A percentile compares a stretch with the other conserved stretches of the same genome.
Conservation (phyloP, 345 rosid species). For the Lepidium africanum region DNA sequence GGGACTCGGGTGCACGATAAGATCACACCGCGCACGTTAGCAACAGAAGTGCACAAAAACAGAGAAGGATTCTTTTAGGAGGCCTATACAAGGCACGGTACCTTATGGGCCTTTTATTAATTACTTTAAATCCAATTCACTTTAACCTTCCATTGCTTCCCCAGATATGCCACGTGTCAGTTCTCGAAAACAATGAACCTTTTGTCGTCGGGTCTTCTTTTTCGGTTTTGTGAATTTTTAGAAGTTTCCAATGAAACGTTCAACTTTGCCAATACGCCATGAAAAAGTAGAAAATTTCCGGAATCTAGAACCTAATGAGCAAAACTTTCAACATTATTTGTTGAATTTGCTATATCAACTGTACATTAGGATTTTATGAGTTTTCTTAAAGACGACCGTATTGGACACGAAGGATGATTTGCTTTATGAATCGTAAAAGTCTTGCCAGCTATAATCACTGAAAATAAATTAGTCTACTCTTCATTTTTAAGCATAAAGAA, state of each 20-base stretch:
- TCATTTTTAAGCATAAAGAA: background rate
- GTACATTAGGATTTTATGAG: background rate
- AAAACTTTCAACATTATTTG: background rate
- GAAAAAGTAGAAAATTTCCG: background rate
- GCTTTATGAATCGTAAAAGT: background rate
- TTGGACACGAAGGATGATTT: background rate
- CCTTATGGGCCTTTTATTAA: slow-evolving; percentile 20
- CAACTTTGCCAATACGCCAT: background rate
- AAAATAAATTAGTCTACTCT: background rate
- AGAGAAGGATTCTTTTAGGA: background rate
- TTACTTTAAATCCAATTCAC: background rate
- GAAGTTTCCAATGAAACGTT: background rate
- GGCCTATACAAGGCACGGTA: slow-evolving; percentile 9
- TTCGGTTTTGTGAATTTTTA: background rate
- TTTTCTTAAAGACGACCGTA: too few relatives aligned
- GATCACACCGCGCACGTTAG: slow-evolving; percentile 22
- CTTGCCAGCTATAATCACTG: background rate
- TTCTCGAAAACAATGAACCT: too few relatives aligned
- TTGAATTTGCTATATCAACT: background rate
- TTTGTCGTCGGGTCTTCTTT: background rate
- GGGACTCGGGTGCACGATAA: slow-evolving; percentile 23
- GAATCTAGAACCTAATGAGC: background rate
- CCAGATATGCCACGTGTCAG: background rate
- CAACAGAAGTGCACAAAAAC: background rate
- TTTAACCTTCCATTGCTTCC: background rate